phyloP scores from a whole-genome alignment of 208 protist species.

The Trypanosoma congolense region DNA sequence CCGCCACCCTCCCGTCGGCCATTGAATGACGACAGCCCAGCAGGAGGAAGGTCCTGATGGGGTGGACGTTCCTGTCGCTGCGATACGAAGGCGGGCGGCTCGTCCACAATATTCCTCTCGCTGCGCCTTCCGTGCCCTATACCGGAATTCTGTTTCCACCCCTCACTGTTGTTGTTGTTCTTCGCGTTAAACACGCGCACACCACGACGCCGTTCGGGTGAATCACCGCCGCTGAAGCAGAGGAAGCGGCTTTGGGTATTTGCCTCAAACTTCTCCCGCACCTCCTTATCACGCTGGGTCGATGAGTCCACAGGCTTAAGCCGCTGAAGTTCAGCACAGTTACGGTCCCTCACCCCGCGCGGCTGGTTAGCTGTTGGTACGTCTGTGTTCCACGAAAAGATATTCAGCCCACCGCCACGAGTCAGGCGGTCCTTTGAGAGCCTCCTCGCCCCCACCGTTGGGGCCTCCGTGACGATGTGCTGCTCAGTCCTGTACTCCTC shows the following conservation, averaged over 20 bases:
- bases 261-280: conserved; percentile 39
- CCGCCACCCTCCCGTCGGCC: conserved; percentile 25
- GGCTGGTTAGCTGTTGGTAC: conserved; percentile 5
- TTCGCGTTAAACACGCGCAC: neutral
- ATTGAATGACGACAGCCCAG: conserved; percentile 5
- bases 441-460: neutral
- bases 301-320: conserved; percentile 13
- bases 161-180: conserved; percentile 1
- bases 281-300: conserved; percentile 31
- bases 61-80: neutral
- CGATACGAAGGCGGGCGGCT: conserved; percentile 4
- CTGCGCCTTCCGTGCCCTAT: neutral
- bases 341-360: conserved; percentile 1
- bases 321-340: conserved; percentile 12
- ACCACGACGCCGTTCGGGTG: conserved; percentile 6
- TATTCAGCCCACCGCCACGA: conserved; percentile 41
- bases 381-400: conserved; percentile 70
- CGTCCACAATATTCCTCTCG: neutral
- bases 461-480: no score
- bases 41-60: neutral
- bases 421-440: conserved; percentile 12
- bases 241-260: conserved; percentile 56
- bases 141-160: neutral
- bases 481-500: no score
- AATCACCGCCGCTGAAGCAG: conserved; percentile 50